These are phyloP conservation scores for Serendipita sp. DNA, from an alignment of 768 basidiomycete species.

Conservation along the genomic window DNA sequence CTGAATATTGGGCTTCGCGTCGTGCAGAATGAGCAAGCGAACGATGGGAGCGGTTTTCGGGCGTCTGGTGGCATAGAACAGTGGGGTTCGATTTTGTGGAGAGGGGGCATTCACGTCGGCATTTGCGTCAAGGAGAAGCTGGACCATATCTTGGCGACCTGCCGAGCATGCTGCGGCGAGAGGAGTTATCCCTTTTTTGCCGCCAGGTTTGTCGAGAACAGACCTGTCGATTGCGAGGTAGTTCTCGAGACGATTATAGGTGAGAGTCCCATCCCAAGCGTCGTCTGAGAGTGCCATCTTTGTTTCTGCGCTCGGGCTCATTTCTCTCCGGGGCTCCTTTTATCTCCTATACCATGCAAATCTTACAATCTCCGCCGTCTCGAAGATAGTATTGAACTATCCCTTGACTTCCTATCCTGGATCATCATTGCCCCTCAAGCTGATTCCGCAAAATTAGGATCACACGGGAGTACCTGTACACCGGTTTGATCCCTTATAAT, in stretches of 20 bases:
- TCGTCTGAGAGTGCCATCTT: not conserved
- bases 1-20: constrained; percentile 11
- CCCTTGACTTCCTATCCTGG: too few species aligned
- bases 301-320: too few species aligned
- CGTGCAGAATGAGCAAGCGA: constrained; percentile 12
- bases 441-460: too few species aligned
- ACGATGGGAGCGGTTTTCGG: constrained; percentile 13
- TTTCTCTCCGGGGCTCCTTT: too few species aligned
- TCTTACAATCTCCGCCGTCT: too few species aligned
- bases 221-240: not conserved
- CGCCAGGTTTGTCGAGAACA: constrained; percentile 12
- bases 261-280: constrained; percentile 13
- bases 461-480: too few species aligned
- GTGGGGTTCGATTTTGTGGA: constrained; percentile 11
- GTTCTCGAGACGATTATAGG: constrained; percentile 8
- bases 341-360: too few species aligned
- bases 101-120: constrained; percentile 16
- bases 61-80: constrained; percentile 12
- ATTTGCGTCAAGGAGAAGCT: constrained; percentile 11
- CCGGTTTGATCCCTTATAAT: too few species aligned
- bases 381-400: too few species aligned
- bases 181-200: constrained; percentile 13
- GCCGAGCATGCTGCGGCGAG: constrained; percentile 15
- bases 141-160: constrained; percentile 15
- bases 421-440: too few species aligned